phyloP scores from a whole-genome alignment of 768 basidiomycete species.

The Hemileccinum rubropunctum region DNA sequence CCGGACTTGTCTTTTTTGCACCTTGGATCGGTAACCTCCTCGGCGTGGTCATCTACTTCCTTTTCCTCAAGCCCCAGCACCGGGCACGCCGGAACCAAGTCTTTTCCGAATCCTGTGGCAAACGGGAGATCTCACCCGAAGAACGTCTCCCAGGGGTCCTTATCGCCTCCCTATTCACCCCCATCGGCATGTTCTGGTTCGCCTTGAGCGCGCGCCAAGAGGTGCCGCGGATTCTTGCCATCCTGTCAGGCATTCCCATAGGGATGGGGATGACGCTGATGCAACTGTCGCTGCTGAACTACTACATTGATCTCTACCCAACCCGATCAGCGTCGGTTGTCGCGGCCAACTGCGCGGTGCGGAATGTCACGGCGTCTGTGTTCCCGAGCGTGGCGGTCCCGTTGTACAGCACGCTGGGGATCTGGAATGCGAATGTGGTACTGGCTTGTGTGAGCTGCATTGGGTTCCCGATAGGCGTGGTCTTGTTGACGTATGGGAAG shows the following conservation, averaged over 20 bases:
- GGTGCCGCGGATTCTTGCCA: slow-evolving; percentile 6
- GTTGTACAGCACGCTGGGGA: slow-evolving; percentile 20
- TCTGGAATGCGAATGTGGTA: slow-evolving; percentile 12
- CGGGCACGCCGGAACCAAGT: slow-evolving; percentile 16
- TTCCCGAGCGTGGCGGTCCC: slow-evolving; percentile 27
- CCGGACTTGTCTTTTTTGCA: slow-evolving; percentile 23
- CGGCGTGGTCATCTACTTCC: slow-evolving; percentile 25
- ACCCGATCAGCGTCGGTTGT: slow-evolving; percentile 29
- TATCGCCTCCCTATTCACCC: slow-evolving; percentile 25
- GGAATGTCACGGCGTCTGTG: slow-evolving; percentile 19
- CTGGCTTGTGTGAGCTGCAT: slow-evolving; percentile 24
- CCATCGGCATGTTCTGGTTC: slow-evolving; percentile 29
- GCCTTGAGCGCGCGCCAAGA: slow-evolving; percentile 19
- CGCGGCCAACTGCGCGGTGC: slow-evolving; percentile 24
- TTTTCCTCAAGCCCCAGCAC: slow-evolving; percentile 21
- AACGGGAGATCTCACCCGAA: slow-evolving; percentile 24
- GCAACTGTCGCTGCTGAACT: slow-evolving; percentile 27
- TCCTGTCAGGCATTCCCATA: slow-evolving; percentile 25
- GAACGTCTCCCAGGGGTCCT: slow-evolving; percentile 27
- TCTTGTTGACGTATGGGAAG: slow-evolving; percentile 22
- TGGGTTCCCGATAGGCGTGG: slow-evolving; percentile 19
- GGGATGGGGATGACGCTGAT: slow-evolving; percentile 30
- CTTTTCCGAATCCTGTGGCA: slow-evolving; percentile 18
- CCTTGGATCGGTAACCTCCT: slow-evolving; percentile 26
- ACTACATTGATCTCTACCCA: slow-evolving; percentile 31